A percentile compares a stretch with the other conserved stretches of the same genome.
phyloP scores from a whole-genome alignment of 139 green algal genomes.

The Spirogloea muscicola region DNA sequence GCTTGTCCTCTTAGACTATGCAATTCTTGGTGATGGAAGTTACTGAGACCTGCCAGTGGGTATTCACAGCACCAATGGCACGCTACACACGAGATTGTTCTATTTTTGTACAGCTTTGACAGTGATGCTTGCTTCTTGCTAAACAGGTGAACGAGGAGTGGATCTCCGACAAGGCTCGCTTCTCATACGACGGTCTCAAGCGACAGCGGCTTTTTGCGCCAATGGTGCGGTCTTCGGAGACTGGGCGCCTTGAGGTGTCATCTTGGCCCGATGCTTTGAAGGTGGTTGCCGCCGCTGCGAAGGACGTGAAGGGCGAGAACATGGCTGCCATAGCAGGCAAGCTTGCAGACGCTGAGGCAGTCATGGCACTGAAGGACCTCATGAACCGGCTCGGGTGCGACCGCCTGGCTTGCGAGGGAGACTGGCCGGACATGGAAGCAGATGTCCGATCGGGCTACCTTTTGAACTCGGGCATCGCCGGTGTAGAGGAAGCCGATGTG shows the following conservation, averaged over 20 bases:
- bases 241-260: constrained; percentile 51
- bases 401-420: constrained; percentile 3
- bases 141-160: constrained; percentile 95
- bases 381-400: constrained; percentile 40
- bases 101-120: too few relatives aligned
- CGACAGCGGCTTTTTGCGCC: constrained; percentile 85
- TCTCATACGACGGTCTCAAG: constrained; percentile 94
- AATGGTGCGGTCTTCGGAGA: constrained; percentile 65
- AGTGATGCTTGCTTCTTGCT: too few relatives aligned
- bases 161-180: constrained; percentile 93
- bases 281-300: constrained; percentile 45
- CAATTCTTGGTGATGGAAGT: too few relatives aligned
- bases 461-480: constrained; percentile 79
- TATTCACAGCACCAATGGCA: too few relatives aligned
- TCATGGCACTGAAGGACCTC: constrained; percentile 79
- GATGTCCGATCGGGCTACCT: constrained; percentile 87
- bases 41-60: too few relatives aligned
- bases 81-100: too few relatives aligned
- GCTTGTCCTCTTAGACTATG: too few relatives aligned
- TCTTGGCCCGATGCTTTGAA: constrained; percentile 75
- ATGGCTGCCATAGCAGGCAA: constrained; percentile 78
- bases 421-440: constrained; percentile 54
- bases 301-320: constrained; percentile 55
- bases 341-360: constrained; percentile 88
- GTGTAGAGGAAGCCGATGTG: constrained; percentile 84